Base-by-base conservation (phyloP, 1,284 basidiomycete species). In the Fomitopsis schrenkii region DNA sequence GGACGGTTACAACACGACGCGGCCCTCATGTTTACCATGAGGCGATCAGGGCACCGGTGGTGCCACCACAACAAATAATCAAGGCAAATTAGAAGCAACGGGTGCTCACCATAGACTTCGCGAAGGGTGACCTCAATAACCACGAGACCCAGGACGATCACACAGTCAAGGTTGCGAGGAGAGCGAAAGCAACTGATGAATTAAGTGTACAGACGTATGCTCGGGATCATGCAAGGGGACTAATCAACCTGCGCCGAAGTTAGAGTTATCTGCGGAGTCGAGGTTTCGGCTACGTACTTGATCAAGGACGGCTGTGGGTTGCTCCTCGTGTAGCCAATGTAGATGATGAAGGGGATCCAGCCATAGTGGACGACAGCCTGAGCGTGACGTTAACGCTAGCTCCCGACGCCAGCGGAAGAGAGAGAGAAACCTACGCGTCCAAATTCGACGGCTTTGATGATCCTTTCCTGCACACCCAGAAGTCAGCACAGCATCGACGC, bases 261-360 rank as follows among this genome's bases (percentile, higher is more conserved):
- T 22, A 50, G 26, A 9, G 28, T 28, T 9, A 7, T 26, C 48
- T 5, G 5, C 3, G 3, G 14, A 33, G 30, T 10, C 9, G 38
- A 48, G 38, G 58, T 52, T 22, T 57, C 15, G 58, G 44, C 28
- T 4, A 83, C 91, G 69, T 64, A 95, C 94, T 95, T 95, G 78
- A 96, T 95, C 69, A 96, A 79, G 48, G 93, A 94, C n/a, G 94
- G 94, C 71, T 94, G 93, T 40, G 94, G 94, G 71, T 89, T 91
- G 72, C 92, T 94, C 70, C 89, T 82, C 59, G 89, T 91, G 80
- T 93, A 96, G 38, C 95, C 95, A 71, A 96, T 83, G 76, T 94
- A 97, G 70, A 97, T 95, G 72, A 97, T 93, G 72, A 95, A 80
- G 42, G 95, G 95, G 71, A 97, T 93, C 94, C 95, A 97, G 66